Percentiles rank a stretch among this genome's conserved stretches.
Evolutionary conservation across 139 green algal genomes (phyloP).

Genomic region (Ettlia oleoabundans): DNA sequence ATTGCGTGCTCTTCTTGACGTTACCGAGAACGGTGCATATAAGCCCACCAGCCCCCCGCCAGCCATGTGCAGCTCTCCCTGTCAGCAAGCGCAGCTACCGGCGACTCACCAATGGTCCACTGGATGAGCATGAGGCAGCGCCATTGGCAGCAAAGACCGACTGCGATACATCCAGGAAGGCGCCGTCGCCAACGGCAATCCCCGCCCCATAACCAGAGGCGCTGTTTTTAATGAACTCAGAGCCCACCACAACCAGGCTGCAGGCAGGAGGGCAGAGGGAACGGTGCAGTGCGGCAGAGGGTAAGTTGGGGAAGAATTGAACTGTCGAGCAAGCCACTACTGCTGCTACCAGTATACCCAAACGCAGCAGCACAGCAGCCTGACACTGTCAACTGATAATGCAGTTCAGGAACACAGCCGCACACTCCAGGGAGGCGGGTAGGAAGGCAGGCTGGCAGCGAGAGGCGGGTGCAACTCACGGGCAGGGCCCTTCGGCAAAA

Average conservation of each 20-base stretch:
- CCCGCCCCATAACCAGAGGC: conserved; percentile 23
- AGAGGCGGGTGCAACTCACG: background rate
- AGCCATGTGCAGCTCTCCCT: no score
- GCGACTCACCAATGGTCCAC: background rate
- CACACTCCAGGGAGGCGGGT: background rate
- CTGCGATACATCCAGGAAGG: background rate
- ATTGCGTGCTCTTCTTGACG: no score
- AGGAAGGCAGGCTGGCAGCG: background rate
- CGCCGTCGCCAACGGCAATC: background rate
- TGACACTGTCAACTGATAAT: background rate
- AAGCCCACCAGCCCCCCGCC: background rate
- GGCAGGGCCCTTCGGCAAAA: conserved; percentile 20
- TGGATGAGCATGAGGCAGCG: background rate
- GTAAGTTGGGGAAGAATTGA: background rate
- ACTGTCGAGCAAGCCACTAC: no score
- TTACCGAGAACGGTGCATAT: background rate
- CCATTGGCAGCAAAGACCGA: conserved; percentile 8
- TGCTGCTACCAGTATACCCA: no score
- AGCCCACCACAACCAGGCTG: background rate
- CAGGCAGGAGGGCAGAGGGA: background rate
- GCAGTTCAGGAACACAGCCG: background rate
- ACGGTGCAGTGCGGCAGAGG: background rate
- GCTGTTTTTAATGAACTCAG: conserved; percentile 13
- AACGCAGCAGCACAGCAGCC: background rate
- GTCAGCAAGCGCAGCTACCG: no score